Conservation (phyloP, 495 filamentous ascomycete genomes). For the Penicillium steckii region DNA sequence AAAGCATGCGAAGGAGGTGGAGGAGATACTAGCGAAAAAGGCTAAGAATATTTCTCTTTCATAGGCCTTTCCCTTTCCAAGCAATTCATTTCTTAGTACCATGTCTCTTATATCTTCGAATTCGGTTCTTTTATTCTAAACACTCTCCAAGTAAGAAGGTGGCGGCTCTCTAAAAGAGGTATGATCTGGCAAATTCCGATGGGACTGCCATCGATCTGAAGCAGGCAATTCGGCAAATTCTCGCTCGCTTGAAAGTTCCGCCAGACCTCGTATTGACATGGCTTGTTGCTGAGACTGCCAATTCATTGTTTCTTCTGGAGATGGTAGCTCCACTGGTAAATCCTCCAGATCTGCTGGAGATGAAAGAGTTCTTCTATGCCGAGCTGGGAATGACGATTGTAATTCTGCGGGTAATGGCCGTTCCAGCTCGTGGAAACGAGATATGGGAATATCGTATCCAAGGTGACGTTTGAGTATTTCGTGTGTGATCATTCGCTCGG, state of each 20-base stretch:
- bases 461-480: constrained; percentile 49
- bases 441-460: constrained; percentile 41
- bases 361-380: neutral
- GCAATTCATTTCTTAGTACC: neutral
- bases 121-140: neutral
- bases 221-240: constrained; percentile 9
- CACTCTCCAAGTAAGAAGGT: neutral
- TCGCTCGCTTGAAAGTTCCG: constrained; percentile 3
- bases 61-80: neutral
- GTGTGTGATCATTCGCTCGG: constrained; percentile 46
- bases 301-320: constrained; percentile 1
- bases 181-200: neutral
- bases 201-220: neutral
- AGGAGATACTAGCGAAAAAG: constrained; percentile 36
- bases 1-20: constrained; percentile 41
- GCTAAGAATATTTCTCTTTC: constrained; percentile 14
- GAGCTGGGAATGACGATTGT: neutral
- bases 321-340: constrained; percentile 7
- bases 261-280: neutral
- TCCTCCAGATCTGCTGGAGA: neutral
- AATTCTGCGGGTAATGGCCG: constrained; percentile 5
- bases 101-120: neutral
- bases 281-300: constrained; percentile 7
- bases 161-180: neutral
- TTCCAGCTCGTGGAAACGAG: constrained; percentile 38